phyloP scores from a whole-genome alignment of 371 early-diverging fungal species.

The Polyrhizophydium stewartii region DNA sequence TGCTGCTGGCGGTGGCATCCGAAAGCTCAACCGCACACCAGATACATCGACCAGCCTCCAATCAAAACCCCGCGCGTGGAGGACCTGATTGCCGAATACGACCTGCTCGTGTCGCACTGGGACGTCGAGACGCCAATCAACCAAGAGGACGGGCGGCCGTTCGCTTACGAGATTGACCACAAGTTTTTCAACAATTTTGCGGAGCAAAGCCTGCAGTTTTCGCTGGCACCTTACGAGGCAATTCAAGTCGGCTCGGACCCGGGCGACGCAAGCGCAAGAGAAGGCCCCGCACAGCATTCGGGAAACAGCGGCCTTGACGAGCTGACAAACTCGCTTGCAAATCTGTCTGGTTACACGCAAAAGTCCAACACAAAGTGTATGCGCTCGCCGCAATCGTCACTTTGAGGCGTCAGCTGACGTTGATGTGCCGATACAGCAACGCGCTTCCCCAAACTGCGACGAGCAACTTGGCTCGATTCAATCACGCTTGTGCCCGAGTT shows the following conservation, averaged over 20 bases:
- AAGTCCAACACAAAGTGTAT: neutral
- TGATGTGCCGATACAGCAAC: slow-evolving; percentile 13
- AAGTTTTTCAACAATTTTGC: slow-evolving; percentile 26
- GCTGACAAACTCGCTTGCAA: slow-evolving; percentile 3
- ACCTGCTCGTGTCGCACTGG: slow-evolving; percentile 35
- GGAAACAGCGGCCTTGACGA: slow-evolving; percentile 12
- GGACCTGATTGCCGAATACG: slow-evolving; percentile 48
- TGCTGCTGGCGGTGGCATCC: too few species aligned
- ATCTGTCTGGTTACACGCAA: slow-evolving; percentile 7
- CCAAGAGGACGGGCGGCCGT: slow-evolving; percentile 50
- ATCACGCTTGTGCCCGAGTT: slow-evolving; percentile 15
- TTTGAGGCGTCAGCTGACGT: too few species aligned
- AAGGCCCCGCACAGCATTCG: neutral
- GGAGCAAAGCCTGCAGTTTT: slow-evolving; percentile 24
- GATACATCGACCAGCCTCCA: slow-evolving; percentile 31
- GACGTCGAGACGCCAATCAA: slow-evolving; percentile 35
- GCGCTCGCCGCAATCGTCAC: neutral
- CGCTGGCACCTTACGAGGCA: slow-evolving; percentile 33
- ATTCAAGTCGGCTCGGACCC: neutral
- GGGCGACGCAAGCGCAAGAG: neutral
- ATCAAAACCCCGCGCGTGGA: slow-evolving; percentile 33
- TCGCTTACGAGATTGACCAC: slow-evolving; percentile 43
- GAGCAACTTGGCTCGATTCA: slow-evolving; percentile 34
- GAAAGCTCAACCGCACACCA: neutral
- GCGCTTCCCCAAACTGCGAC: slow-evolving; percentile 18